Percentiles rank a stretch among this genome's conserved stretches.
Conservation (phyloP, 2,329 filamentous ascomycete species). For the Penicillium thymicola region DNA sequence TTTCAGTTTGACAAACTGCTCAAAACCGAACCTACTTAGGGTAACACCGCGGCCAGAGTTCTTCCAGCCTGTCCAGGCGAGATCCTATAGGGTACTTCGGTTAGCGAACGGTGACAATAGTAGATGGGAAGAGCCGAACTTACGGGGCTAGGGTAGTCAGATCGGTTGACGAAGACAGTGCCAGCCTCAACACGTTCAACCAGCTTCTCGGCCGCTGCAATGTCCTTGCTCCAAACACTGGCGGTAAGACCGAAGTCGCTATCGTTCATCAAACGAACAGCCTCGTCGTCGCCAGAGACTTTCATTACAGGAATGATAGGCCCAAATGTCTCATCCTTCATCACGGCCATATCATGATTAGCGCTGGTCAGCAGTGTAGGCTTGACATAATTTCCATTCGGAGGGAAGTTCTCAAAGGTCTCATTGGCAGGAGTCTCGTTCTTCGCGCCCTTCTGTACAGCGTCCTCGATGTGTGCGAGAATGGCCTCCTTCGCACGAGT, state of each 20-base stretch:
- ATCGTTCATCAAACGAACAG: slow-evolving; percentile 85
- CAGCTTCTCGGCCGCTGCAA: slow-evolving; percentile 68
- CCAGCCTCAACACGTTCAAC: slow-evolving; percentile 82
- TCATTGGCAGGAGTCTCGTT: slow-evolving; percentile 80
- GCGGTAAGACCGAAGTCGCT: slow-evolving; percentile 91
- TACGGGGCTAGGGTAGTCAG: slow-evolving; percentile 88
- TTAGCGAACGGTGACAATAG: neutral
- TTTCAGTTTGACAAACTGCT: slow-evolving; percentile 95
- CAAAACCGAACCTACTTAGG: slow-evolving; percentile 84
- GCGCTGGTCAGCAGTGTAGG: slow-evolving; percentile 79
- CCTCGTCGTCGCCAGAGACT: slow-evolving; percentile 76
- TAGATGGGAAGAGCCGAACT: slow-evolving; percentile 39
- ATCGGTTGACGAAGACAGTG: slow-evolving; percentile 93
- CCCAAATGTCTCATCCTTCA: slow-evolving; percentile 93
- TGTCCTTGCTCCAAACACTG: slow-evolving; percentile 96
- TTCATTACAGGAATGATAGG: slow-evolving; percentile 89
- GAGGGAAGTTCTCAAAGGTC: slow-evolving; percentile 67
- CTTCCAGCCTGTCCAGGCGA: slow-evolving; percentile 98
- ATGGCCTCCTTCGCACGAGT: slow-evolving; percentile 73
- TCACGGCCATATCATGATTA: slow-evolving; percentile 78
- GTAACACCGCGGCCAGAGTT: slow-evolving; percentile 92
- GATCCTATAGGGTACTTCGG: slow-evolving; percentile 56
- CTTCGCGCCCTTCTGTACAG: slow-evolving; percentile 75
- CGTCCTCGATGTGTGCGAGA: slow-evolving; percentile 75
- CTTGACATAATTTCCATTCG: slow-evolving; percentile 83